Conservation (phyloP, 495 filamentous ascomycete genomes). For the Penicillium pulvis region DNA sequence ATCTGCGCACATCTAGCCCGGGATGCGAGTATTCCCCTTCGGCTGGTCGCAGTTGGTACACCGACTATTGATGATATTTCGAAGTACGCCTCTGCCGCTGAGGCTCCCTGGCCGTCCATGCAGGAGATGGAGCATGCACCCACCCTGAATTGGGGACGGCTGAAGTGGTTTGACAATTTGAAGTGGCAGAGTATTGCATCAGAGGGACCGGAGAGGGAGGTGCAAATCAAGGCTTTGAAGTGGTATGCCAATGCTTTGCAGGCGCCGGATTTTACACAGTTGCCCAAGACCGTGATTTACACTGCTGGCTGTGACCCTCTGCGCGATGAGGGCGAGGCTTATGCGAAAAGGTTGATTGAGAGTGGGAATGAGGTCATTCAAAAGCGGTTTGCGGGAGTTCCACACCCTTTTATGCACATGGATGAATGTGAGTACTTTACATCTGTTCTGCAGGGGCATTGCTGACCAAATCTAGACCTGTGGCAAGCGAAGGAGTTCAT, state of each 20-base stretch:
- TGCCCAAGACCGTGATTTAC: constrained; percentile 50
- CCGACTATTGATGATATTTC: constrained; percentile 43
- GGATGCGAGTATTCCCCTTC: constrained; percentile 45
- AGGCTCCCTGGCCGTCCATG: constrained; percentile 51
- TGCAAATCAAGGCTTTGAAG: constrained; percentile 20
- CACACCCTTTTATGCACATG: constrained; percentile 54
- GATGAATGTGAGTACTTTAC: constrained; percentile 25
- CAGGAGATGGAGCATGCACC: constrained; percentile 45
- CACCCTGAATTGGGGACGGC: constrained; percentile 48
- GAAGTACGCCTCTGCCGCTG: constrained; percentile 37
- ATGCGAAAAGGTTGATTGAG: constrained; percentile 47
- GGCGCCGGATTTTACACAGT: constrained; percentile 40
- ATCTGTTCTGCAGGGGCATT: background rate
- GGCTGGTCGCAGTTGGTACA: constrained; percentile 40
- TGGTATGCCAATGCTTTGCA: constrained; percentile 38
- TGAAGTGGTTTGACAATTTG: constrained; percentile 48
- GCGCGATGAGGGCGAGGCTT: constrained; percentile 56
- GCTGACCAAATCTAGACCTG: constrained; percentile 16
- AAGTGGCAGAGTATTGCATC: constrained; percentile 29
- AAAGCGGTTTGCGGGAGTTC: constrained; percentile 48
- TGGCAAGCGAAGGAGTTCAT: constrained; percentile 36
- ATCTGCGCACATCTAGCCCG: constrained; percentile 52
- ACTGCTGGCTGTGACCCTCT: constrained; percentile 53
- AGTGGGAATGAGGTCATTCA: constrained; percentile 48
- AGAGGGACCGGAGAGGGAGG: constrained; percentile 4